Base-by-base conservation (phyloP, 2,329 filamentous ascomycete genomes). In the Colletotrichum destructivum region DNA sequence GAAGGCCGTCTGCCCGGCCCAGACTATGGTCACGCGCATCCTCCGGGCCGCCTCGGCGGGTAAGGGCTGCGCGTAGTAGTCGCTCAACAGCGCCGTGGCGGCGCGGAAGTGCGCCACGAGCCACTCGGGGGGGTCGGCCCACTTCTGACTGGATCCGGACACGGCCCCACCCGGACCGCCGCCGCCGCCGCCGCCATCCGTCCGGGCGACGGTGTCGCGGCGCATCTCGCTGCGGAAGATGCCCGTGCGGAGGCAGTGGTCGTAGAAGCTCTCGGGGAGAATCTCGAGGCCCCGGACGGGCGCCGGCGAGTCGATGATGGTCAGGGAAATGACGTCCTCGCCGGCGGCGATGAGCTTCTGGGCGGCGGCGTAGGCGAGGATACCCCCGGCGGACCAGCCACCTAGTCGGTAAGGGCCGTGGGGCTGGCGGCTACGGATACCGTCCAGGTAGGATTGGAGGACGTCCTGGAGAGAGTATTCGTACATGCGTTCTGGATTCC, bases 371-470 rank as follows among this genome's bases (percentile, higher is more conserved):
- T 89, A 94, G 46, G 92, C 91, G 69, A 91, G 90, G 56, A 94
- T 91, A 23, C 93, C 92, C 18, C 93, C 93, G 0, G 92, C 92
- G 8, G 90, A 93, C 93, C 92, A 94, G n/a, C 93, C 93, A n/a
- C 90, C 88, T 0, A 94, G 82, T 57, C 87, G 86, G 80, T 93
- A 94, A 0, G 91, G 90, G 0, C 92, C 92, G 15, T 83, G 77
- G 2, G 91, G 89, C 80, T 94, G 92, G 26, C 59, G 59, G 9
- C 15, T 46, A 11, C 65, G 65, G 6, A 68, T 38, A 26, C 57
- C 65, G 2, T 40, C 57, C 0, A 68, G 18, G 40, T 68, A 68
- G 3, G 59, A 69, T 4, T 59, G 18, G 3, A 68, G 18, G 2
- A 63, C 59, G 3, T 68, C 26, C 16, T 21, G 42, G 16, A 68